Percentiles rank a stretch among this genome's conserved stretches.
phyloP scores from a whole-genome alignment of 2,329 filamentous ascomycete species.

The Pseudogymnoascus sp. region DNA sequence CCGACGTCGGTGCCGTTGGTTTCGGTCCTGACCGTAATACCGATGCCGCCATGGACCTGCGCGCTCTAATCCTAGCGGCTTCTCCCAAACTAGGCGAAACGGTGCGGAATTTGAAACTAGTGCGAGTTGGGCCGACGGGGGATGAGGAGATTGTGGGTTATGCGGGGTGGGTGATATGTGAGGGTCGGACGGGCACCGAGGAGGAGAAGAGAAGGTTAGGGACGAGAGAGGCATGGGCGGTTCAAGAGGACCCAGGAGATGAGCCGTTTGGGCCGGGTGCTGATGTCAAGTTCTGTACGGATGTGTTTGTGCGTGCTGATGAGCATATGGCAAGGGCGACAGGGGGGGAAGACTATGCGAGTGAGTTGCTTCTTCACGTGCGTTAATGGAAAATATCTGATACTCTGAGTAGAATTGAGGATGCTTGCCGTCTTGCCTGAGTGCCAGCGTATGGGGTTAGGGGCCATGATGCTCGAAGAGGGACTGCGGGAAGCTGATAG shows the following conservation, averaged over 20 bases:
- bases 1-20: slow-evolving; percentile 13
- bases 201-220: background rate
- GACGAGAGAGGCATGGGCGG: background rate
- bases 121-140: slow-evolving; percentile 13
- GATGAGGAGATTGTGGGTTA: slow-evolving; percentile 15
- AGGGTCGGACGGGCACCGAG: background rate
- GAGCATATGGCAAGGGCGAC: slow-evolving; percentile 16
- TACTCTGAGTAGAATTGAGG: slow-evolving; percentile 15
- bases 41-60: slow-evolving; percentile 12
- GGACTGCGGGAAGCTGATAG: slow-evolving; percentile 17
- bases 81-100: background rate
- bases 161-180: slow-evolving; percentile 15
- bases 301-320: slow-evolving; percentile 20
- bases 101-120: background rate
- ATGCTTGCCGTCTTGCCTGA: slow-evolving; percentile 17
- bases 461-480: slow-evolving; percentile 16
- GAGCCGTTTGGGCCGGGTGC: slow-evolving; percentile 14
- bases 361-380: slow-evolving; percentile 14
- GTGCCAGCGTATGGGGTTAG: slow-evolving; percentile 21
- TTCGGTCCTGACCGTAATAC: slow-evolving; percentile 10
- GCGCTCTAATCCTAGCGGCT: background rate
- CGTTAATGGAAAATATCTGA: background rate
- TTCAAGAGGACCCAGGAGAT: background rate
- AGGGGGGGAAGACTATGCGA: slow-evolving; percentile 17
- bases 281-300: slow-evolving; percentile 21